phyloP scores from a whole-genome alignment of 176 grass and related monocot species.

The Thinopyrum elongatum region DNA sequence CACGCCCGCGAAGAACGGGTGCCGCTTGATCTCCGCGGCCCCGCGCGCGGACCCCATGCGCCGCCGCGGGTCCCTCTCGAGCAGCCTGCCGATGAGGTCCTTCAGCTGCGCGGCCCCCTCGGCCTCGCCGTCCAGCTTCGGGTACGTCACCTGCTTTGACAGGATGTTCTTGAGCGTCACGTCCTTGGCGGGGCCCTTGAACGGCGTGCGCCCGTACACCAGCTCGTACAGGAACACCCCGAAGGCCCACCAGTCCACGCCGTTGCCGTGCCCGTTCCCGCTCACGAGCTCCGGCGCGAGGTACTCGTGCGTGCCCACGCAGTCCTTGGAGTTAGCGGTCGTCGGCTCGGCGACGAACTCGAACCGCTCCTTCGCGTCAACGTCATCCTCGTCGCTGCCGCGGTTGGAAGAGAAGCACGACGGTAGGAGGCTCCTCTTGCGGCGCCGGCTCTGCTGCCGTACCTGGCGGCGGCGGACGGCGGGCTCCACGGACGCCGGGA shows the following conservation, averaged over 20 bases:
- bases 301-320: conserved; percentile 95
- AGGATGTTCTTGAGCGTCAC: conserved; percentile 83
- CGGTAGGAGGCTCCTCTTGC: not conserved
- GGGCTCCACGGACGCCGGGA: conserved; percentile 65
- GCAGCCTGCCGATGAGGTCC: conserved; percentile 60
- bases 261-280: conserved; percentile 75
- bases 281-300: conserved; percentile 83
- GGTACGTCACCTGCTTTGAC: conserved; percentile 64
- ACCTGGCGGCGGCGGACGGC: conserved; percentile 51
- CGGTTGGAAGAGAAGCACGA: conserved; percentile 36
- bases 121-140: conserved; percentile 47
- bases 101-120: conserved; percentile 49
- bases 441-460: conserved; percentile 13
- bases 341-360: conserved; percentile 92
- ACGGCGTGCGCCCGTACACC: conserved; percentile 83
- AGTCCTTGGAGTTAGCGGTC: conserved; percentile 66
- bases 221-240: conserved; percentile 93
- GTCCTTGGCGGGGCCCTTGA: conserved; percentile 84
- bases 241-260: conserved; percentile 97
- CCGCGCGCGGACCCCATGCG: conserved; percentile 72
- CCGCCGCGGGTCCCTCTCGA: conserved; percentile 69
- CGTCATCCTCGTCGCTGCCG: conserved; percentile 4
- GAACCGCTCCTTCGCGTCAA: conserved; percentile 35
- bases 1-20: conserved; percentile 77
- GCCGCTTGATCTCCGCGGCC: conserved; percentile 81